A percentile compares a stretch with the other conserved stretches of the same genome.
These are phyloP conservation scores for Copromyces sp. DNA, from an alignment of 495 filamentous ascomycete species.

Conservation along the genomic window DNA sequence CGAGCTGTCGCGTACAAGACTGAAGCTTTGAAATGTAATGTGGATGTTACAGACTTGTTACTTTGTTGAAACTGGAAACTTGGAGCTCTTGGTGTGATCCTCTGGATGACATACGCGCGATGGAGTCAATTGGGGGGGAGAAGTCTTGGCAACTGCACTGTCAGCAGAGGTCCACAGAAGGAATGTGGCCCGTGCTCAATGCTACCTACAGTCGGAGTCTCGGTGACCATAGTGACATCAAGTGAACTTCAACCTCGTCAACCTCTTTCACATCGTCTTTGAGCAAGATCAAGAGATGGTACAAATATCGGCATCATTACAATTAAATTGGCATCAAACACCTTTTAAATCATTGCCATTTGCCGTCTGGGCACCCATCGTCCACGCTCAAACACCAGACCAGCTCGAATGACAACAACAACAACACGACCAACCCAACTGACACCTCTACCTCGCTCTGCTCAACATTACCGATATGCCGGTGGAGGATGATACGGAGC, in stretches of 20 bases:
- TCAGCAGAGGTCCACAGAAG: background rate
- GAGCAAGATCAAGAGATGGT: background rate
- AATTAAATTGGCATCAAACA: background rate
- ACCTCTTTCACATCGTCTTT: background rate
- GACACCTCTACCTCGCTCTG: too few relatives aligned
- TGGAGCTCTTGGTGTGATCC: too few relatives aligned
- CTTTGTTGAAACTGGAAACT: background rate
- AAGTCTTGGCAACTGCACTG: background rate
- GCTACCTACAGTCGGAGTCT: background rate
- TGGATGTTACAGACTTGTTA: background rate
- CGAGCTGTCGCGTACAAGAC: background rate
- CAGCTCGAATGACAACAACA: background rate
- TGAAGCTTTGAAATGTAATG: background rate
- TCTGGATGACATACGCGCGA: background rate
- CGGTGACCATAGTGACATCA: background rate
- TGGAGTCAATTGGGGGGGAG: background rate
- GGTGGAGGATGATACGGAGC: constrained; percentile 13
- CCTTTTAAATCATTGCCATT: background rate
- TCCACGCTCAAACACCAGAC: background rate
- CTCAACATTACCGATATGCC: constrained; percentile 4
- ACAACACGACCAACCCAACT: background rate
- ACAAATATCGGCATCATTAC: background rate
- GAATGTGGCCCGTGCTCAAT: background rate
- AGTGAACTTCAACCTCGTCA: background rate
- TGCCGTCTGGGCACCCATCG: background rate